A percentile compares a stretch with the other conserved stretches of the same genome.
Evolutionary conservation across 495 filamentous ascomycete species (phyloP).

Genomic region (Penicillium alfredii): DNA sequence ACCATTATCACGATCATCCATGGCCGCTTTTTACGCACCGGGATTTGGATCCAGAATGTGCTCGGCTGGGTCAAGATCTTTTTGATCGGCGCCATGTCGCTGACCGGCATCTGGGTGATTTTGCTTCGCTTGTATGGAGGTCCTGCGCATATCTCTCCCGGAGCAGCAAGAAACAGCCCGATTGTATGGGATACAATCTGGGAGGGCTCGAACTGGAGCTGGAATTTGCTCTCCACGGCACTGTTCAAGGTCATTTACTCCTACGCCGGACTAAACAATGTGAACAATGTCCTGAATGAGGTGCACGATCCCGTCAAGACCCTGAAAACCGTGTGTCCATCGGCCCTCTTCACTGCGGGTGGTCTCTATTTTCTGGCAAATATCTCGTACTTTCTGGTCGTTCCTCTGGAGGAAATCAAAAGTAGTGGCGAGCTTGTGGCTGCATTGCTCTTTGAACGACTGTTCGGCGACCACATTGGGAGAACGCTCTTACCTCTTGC

Average conservation of each 20-base stretch:
- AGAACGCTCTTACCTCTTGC: constrained; percentile 54
- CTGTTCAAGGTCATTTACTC: constrained; percentile 72
- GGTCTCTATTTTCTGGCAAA: constrained; percentile 64
- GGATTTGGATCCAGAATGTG: constrained; percentile 41
- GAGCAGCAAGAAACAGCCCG: neutral
- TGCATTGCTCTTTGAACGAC: constrained; percentile 60
- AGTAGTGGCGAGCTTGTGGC: constrained; percentile 61
- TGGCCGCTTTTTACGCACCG: constrained; percentile 31
- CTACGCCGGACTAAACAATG: constrained; percentile 60
- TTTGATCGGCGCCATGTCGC: constrained; percentile 37
- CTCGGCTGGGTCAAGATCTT: constrained; percentile 46
- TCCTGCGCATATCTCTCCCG: constrained; percentile 12
- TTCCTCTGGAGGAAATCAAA: constrained; percentile 64
- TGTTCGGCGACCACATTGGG: constrained; percentile 56
- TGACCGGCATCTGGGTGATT: constrained; percentile 42
- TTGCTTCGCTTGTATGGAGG: constrained; percentile 21
- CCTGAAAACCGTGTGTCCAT: constrained; percentile 55
- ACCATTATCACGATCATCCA: constrained; percentile 35
- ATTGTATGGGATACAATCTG: constrained; percentile 34
- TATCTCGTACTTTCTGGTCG: constrained; percentile 61
- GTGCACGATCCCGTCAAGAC: constrained; percentile 65
- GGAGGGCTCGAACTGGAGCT: constrained; percentile 42
- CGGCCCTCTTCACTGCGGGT: constrained; percentile 55
- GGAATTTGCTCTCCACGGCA: constrained; percentile 52
- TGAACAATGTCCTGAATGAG: constrained; percentile 74